A percentile compares a stretch with the other conserved stretches of the same genome.
These are phyloP conservation scores for Aspergillus fijiensis DNA, from an alignment of 2,329 filamentous ascomycete genomes.

Conservation along the genomic window DNA sequence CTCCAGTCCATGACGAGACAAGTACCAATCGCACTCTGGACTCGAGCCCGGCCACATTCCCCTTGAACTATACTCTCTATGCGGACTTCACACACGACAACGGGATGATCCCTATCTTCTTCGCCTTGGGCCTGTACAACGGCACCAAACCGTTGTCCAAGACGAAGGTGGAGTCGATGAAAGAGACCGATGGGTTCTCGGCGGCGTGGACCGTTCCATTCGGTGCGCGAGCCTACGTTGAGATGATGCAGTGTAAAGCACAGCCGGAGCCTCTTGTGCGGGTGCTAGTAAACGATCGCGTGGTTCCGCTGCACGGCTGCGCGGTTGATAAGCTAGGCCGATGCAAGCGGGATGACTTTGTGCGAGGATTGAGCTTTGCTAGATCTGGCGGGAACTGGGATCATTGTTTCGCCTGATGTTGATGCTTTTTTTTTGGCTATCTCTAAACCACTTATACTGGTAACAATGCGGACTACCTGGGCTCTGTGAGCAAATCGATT, in stretches of 20 bases:
- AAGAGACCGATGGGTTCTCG: conserved; percentile 65
- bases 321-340: conserved; percentile 67
- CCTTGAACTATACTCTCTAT: conserved; percentile 67
- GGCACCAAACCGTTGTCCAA: conserved; percentile 56
- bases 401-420: conserved; percentile 51
- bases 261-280: conserved; percentile 68
- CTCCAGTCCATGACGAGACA: conserved; percentile 69
- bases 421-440: no score
- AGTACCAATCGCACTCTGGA: conserved; percentile 78
- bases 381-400: conserved; percentile 71
- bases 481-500: no score
- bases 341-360: conserved; percentile 68
- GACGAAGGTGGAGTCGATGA: conserved; percentile 48
- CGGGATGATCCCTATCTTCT: conserved; percentile 73
- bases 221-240: conserved; percentile 75
- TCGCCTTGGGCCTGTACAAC: conserved; percentile 77
- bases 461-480: no score
- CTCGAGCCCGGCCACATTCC: conserved; percentile 66
- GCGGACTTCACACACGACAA: conserved; percentile 94
- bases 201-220: conserved; percentile 82
- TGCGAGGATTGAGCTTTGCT: conserved; percentile 74
- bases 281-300: conserved; percentile 79
- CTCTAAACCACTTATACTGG: no score
- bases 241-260: conserved; percentile 71
- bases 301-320: conserved; percentile 71